A percentile compares a stretch with the other conserved stretches of the same genome.
Evolutionary conservation across 345 rosid species (phyloP).

Genomic region (Linum lewisii): DNA sequence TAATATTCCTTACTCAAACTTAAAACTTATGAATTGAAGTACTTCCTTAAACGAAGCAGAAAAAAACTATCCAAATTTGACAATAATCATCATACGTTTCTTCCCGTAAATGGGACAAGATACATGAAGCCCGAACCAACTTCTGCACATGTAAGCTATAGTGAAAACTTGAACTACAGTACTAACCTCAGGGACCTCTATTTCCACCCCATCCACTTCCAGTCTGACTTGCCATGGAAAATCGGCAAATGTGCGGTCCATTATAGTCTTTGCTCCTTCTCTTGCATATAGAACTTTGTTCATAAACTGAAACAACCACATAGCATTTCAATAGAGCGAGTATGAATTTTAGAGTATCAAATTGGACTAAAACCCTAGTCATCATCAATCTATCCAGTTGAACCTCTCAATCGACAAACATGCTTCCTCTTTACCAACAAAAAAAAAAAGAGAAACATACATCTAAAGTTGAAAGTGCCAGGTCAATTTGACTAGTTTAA

Average conservation of each 20-base stretch:
- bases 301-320: constrained; percentile 57
- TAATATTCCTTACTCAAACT: too few relatives aligned
- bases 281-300: constrained; percentile 86
- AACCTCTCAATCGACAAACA: too few relatives aligned
- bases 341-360: neutral
- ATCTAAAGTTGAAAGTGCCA: too few relatives aligned
- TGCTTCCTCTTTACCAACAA: too few relatives aligned
- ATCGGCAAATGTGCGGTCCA: constrained; percentile 83
- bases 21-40: neutral
- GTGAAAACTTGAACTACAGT: neutral
- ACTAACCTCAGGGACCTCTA: constrained; percentile 88
- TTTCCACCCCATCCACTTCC: constrained; percentile 73
- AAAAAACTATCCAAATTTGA: neutral
- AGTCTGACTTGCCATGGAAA: constrained; percentile 84
- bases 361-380: neutral
- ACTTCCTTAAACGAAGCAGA: neutral
- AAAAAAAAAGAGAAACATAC: too few relatives aligned
- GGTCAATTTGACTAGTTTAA: too few relatives aligned
- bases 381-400: neutral
- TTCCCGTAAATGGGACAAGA: neutral
- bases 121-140: neutral
- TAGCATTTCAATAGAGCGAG: constrained; percentile 12
- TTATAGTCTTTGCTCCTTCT: constrained; percentile 86
- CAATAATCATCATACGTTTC: neutral
- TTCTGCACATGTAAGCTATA: neutral